Evolutionary conservation across 495 filamentous ascomycete species (phyloP), one percentile per base, ranked within the genome.

Genomic region (Evernia prunastri): DNA sequence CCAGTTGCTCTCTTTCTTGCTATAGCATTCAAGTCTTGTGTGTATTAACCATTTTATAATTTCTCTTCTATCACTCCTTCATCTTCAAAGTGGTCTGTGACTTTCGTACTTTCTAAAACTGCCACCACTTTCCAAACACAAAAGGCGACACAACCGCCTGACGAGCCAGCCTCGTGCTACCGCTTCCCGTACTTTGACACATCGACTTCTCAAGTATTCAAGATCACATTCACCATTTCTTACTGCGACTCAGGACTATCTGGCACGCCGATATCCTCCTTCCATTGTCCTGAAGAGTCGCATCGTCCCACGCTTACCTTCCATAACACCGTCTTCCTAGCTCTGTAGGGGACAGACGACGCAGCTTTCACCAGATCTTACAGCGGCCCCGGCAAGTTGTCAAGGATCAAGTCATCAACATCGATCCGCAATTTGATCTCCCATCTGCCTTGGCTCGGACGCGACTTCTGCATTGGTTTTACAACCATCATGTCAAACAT

Each of bases 401-500:
- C 49, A 31, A 25, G 13, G 0, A 53, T 8, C 23, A 53, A 53
- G 5, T 18, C 27, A 31, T 18, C 13, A 17, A 17, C 15, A 31
- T 53, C 27, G 49, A 31, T 53, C 23, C 17, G 8, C 17, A 43
- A 0, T 43, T n/a, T n/a, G 18, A 20, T n/a, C 12, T 33, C 29
- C 51, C 1, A 27, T 12, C 25, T 20, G 27, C 27, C 51, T 20
- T 54, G 12, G 17, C 15, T 54, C 8, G 29, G 15, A 54, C 29
- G 15, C 13, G 15, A n/a, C 6, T n/a, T 33, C 6, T 6, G 11
- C 5, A 31, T 31, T 4, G 13, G 15, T 1, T n/a, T 29, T 20
- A 33, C 51, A 31, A 53, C 5, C 27, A 54, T 20, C 29, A 54
- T 54, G 51, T 33, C 51, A 31, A 33, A 54, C 51, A 54, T 54